Conservation (phyloP, 1,284 basidiomycete species). For the Xanthoconium separans region DNA sequence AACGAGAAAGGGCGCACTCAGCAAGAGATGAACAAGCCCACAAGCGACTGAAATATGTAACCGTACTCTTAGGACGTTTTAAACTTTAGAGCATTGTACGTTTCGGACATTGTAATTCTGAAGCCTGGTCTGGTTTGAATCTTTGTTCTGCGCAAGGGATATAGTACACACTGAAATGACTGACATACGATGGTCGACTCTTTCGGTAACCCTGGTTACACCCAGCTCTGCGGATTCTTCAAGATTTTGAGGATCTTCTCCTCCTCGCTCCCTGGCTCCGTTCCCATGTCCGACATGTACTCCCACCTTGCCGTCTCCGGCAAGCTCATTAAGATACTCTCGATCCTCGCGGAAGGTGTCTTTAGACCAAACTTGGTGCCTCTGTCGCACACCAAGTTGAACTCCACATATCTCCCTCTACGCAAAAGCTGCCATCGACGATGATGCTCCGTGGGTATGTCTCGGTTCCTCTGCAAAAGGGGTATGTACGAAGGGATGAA, state of each 20-base stretch:
- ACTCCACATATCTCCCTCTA: slow-evolving; percentile 91
- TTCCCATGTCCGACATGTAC: slow-evolving; percentile 83
- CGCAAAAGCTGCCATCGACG: slow-evolving; percentile 90
- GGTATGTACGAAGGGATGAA: slow-evolving; percentile 91
- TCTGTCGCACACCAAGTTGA: slow-evolving; percentile 88
- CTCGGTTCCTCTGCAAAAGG: slow-evolving; percentile 64
- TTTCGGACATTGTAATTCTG: not conserved
- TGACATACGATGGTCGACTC: not conserved
- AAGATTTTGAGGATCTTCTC: slow-evolving; percentile 33
- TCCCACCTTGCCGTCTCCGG: slow-evolving; percentile 94
- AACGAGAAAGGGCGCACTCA: slow-evolving; percentile 62
- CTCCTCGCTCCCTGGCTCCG: slow-evolving; percentile 68
- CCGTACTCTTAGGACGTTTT: not conserved
- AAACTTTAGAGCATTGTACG: not conserved
- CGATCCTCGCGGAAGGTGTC: slow-evolving; percentile 89
- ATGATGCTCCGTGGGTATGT: slow-evolving; percentile 61
- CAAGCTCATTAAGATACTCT: slow-evolving; percentile 91
- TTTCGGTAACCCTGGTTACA: slow-evolving; percentile 7
- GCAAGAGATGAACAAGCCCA: slow-evolving; percentile 50
- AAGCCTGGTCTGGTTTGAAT: not conserved
- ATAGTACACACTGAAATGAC: not conserved
- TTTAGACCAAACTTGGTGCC: slow-evolving; percentile 88
- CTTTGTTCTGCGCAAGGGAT: not conserved
- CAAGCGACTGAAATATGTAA: not conserved
- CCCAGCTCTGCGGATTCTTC: slow-evolving; percentile 73